Evolutionary conservation across 345 rosid genomes (phyloP).

Genomic region (Ailanthus altissimus): DNA sequence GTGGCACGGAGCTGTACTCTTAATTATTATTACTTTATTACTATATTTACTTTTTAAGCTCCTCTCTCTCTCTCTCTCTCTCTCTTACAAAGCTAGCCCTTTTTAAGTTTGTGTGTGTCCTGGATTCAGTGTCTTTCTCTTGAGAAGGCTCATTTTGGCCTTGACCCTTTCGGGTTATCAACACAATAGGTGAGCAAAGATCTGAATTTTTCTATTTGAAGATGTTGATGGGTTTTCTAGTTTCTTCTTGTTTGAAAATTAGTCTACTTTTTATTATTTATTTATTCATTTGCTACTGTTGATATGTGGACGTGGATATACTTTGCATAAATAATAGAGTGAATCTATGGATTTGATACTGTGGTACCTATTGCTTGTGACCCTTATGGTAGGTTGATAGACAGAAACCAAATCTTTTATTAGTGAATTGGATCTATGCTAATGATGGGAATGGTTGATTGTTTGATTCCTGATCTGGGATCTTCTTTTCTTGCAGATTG

Average conservation of each 20-base stretch:
- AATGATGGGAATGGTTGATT: conserved; percentile 4
- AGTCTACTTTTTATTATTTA: background rate
- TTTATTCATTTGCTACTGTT: background rate
- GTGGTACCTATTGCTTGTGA: background rate
- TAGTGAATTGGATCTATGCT: conserved; percentile 19
- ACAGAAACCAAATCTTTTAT: background rate
- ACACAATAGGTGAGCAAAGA: conserved; percentile 19
- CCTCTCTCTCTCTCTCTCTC: no score
- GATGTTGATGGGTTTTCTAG: conserved; percentile 11
- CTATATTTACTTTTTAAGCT: no score
- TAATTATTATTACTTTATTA: no score
- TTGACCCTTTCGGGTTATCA: conserved; percentile 2
- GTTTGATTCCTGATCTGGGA: conserved; percentile 11
- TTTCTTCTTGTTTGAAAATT: background rate
- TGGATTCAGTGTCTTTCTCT: conserved; percentile 2
- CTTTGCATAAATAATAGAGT: background rate
- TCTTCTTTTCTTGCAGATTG: conserved; percentile 32
- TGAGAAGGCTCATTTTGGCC: background rate
- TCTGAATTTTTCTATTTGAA: conserved; percentile 12
- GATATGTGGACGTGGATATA: background rate
- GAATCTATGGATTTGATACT: conserved; percentile 3
- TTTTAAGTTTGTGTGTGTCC: background rate
- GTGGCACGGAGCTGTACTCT: no score
- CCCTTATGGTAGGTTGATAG: background rate
- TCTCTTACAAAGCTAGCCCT: background rate